A percentile compares a stretch with the other conserved stretches of the same genome.
Conservation (phyloP, 2,329 filamentous ascomycete genomes). For the Trichophyton equinum region DNA sequence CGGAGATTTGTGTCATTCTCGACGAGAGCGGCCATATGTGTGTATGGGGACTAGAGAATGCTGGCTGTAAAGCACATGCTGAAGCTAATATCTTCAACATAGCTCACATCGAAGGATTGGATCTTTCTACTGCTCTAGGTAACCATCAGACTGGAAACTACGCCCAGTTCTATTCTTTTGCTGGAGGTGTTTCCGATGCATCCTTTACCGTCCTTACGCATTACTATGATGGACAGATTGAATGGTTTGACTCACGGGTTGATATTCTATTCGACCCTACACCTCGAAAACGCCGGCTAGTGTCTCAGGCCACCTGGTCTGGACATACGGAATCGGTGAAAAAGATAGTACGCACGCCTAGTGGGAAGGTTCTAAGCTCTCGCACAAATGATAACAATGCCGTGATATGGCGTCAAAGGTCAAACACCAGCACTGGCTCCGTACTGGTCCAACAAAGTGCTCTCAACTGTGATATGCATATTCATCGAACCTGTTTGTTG, state of each 20-base stretch:
- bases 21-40: slow-evolving; percentile 79
- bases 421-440: slow-evolving; percentile 37
- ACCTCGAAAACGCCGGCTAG: slow-evolving; percentile 46
- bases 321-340: slow-evolving; percentile 70
- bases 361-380: slow-evolving; percentile 67
- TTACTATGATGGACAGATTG: slow-evolving; percentile 71
- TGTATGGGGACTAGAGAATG: slow-evolving; percentile 82
- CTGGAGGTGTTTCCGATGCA: slow-evolving; percentile 47
- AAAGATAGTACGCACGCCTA: slow-evolving; percentile 77
- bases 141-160: slow-evolving; percentile 37
- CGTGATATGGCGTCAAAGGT: slow-evolving; percentile 66
- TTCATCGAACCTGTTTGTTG: slow-evolving; percentile 68
- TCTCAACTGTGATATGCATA: slow-evolving; percentile 55
- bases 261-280: slow-evolving; percentile 68
- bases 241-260: slow-evolving; percentile 66
- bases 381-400: slow-evolving; percentile 66
- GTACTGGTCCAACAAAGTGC: slow-evolving; percentile 54
- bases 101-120: slow-evolving; percentile 56
- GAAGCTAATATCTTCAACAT: slow-evolving; percentile 70
- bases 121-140: slow-evolving; percentile 26
- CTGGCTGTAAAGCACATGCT: slow-evolving; percentile 56
- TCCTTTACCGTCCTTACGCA: slow-evolving; percentile 65
- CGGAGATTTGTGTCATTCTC: slow-evolving; percentile 76
- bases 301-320: slow-evolving; percentile 58
- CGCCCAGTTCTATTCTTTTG: slow-evolving; percentile 62